A percentile compares a stretch with the other conserved stretches of the same genome.
phyloP scores from a whole-genome alignment of 1,284 basidiomycete genomes.

The Puccinia polysora region DNA sequence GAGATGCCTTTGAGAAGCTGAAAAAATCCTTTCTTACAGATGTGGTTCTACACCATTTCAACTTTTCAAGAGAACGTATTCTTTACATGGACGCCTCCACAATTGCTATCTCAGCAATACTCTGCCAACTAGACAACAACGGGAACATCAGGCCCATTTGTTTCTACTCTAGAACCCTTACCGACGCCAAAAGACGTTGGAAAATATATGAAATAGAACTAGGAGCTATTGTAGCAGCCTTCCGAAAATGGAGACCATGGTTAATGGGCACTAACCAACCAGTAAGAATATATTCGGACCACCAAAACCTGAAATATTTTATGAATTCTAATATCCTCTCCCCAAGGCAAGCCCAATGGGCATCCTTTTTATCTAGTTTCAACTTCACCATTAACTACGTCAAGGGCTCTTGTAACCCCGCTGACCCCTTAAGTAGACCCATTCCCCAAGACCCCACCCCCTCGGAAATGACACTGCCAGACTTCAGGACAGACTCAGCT shows the following conservation, averaged over 20 bases:
- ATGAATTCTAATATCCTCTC: background rate
- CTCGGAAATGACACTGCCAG: background rate
- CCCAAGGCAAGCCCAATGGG: conserved; percentile 5
- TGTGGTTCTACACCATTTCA: background rate
- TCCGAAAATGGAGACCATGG: background rate
- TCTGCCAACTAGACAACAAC: background rate
- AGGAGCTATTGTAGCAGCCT: background rate
- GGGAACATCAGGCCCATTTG: background rate
- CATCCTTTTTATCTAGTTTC: background rate
- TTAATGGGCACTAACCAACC: background rate
- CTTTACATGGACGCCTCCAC: background rate
- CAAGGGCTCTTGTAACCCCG: background rate
- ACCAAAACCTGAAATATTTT: background rate
- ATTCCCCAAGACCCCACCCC: background rate
- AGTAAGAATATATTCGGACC: conserved; percentile 1
- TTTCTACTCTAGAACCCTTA: background rate
- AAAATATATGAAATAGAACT: conserved; percentile 7
- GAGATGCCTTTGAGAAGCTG: conserved; percentile 5
- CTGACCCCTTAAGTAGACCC: background rate
- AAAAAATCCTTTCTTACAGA: background rate
- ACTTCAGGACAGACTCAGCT: too few species aligned
- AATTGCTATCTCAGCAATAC: background rate
- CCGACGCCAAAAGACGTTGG: background rate
- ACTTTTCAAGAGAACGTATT: background rate
- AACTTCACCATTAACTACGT: background rate